These are phyloP conservation scores for Tulasnella sp. DNA, from an alignment of 768 basidiomycete genomes.

Conservation along the genomic window DNA sequence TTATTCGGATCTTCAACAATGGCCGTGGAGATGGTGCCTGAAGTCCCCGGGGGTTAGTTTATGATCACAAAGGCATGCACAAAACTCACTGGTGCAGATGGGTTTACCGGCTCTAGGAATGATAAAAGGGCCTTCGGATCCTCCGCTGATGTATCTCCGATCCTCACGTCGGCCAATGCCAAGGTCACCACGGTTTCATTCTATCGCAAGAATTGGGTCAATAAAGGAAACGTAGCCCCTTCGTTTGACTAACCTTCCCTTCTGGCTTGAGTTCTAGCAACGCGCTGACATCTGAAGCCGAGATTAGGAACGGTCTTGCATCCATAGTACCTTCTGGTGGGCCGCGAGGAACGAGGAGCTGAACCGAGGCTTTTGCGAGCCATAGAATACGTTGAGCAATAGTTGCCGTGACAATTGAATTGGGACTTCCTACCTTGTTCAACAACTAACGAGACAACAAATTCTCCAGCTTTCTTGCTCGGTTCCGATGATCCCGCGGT, in stretches of 20 bases:
- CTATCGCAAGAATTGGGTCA: slow-evolving; percentile 38
- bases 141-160: slow-evolving; percentile 47
- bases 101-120: slow-evolving; percentile 54
- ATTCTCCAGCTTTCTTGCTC: slow-evolving; percentile 13
- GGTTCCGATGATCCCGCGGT: slow-evolving; percentile 31
- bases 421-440: slow-evolving; percentile 13
- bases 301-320: slow-evolving; percentile 52
- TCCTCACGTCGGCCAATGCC: slow-evolving; percentile 55
- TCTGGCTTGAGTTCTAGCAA: slow-evolving; percentile 65
- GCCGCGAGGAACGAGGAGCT: slow-evolving; percentile 50
- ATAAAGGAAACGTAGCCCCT: not conserved
- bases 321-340: slow-evolving; percentile 32
- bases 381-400: slow-evolving; percentile 30
- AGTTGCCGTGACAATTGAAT: slow-evolving; percentile 32
- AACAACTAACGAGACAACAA: slow-evolving; percentile 22
- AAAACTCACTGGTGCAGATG: slow-evolving; percentile 36
- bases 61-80: not conserved
- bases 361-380: slow-evolving; percentile 38
- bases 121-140: slow-evolving; percentile 34
- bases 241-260: slow-evolving; percentile 51
- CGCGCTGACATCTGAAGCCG: slow-evolving; percentile 58
- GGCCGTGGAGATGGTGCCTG: slow-evolving; percentile 9
- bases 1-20: not conserved
- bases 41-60: not conserved
- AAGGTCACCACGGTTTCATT: slow-evolving; percentile 67